phyloP scores from a whole-genome alignment of 768 basidiomycete species.

The Gyrodon lividus region DNA sequence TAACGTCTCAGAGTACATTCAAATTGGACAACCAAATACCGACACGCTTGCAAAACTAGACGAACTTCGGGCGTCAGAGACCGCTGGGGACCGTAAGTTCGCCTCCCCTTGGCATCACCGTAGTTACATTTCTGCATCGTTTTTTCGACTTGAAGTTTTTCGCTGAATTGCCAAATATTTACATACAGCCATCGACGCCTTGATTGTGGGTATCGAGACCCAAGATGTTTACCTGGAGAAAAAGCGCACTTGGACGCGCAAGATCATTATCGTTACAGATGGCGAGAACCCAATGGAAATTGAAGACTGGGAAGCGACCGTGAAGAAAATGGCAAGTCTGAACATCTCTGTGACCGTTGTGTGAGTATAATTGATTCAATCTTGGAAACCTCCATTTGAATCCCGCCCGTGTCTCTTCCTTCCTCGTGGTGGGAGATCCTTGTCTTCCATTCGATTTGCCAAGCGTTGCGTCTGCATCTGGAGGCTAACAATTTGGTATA shows the following conservation, averaged over 20 bases:
- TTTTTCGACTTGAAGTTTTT: not conserved
- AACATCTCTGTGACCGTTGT: slow-evolving; percentile 65
- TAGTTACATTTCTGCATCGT: not conserved
- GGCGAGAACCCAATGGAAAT: slow-evolving; percentile 72
- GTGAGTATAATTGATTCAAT: slow-evolving; percentile 41
- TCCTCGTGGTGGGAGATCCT: not conserved
- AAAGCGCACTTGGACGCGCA: slow-evolving; percentile 85
- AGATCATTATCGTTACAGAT: slow-evolving; percentile 82
- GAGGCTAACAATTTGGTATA: slow-evolving; percentile 29
- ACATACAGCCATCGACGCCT: slow-evolving; percentile 71
- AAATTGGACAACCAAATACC: slow-evolving; percentile 64
- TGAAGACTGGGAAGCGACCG: slow-evolving; percentile 73
- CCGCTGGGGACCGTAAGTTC: slow-evolving; percentile 63
- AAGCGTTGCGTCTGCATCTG: not conserved
- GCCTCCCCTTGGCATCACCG: not conserved
- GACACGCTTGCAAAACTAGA: slow-evolving; percentile 66
- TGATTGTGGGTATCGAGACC: slow-evolving; percentile 84
- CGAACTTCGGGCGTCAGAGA: slow-evolving; percentile 52
- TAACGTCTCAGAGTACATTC: slow-evolving; percentile 67
- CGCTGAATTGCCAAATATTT: not conserved
- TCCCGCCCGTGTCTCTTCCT: not conserved
- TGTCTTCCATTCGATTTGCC: not conserved
- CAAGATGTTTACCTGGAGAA: slow-evolving; percentile 63
- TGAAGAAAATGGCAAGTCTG: slow-evolving; percentile 59
- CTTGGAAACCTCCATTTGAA: not conserved